A percentile compares a stretch with the other conserved stretches of the same genome.
Conservation (phyloP, 78 protist species). For the Pigoraptor vietnamica region DNA sequence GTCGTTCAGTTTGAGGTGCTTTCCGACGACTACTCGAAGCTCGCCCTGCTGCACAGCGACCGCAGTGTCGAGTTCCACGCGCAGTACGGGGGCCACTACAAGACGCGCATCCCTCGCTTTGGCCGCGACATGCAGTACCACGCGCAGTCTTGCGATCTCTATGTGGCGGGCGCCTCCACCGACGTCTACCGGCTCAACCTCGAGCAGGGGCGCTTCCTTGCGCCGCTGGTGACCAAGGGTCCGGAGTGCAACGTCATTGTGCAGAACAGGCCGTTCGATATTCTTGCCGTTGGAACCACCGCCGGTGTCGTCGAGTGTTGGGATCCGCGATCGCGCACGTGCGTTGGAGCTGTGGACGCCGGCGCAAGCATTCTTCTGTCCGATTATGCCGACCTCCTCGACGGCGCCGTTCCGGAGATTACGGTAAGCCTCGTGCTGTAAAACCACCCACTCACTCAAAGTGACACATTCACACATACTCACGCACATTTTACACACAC, state of each 20-base stretch:
- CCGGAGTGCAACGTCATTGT: slow-evolving; percentile 43
- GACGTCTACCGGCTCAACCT: slow-evolving; percentile 65
- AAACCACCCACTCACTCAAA: too few relatives aligned
- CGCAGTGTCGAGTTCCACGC: slow-evolving; percentile 90
- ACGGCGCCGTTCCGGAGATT: slow-evolving; percentile 14
- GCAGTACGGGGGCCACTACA: slow-evolving; percentile 72
- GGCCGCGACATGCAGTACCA: slow-evolving; percentile 88
- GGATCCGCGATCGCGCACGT: slow-evolving; percentile 59
- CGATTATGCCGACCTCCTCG: background rate
- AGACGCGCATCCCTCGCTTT: slow-evolving; percentile 6
- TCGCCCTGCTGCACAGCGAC: slow-evolving; percentile 71
- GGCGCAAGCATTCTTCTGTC: slow-evolving; percentile 22
- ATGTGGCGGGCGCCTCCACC: slow-evolving; percentile 13
- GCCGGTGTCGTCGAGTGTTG: slow-evolving; percentile 59
- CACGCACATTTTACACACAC: too few relatives aligned
- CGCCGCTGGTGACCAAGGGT: slow-evolving; percentile 45
- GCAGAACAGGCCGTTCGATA: slow-evolving; percentile 40
- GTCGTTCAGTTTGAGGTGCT: slow-evolving; percentile 30
- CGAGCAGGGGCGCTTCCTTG: slow-evolving; percentile 81
- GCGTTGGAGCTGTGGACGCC: slow-evolving; percentile 14
- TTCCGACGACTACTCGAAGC: slow-evolving; percentile 86
- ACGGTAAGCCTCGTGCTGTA: background rate
- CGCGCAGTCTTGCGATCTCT: slow-evolving; percentile 60
- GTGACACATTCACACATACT: too few relatives aligned
- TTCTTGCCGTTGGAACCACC: slow-evolving; percentile 1